Percentiles rank a stretch among this genome's conserved stretches.
Conservation (phyloP, 345 rosid species). For the Corchorus capsularis region DNA sequence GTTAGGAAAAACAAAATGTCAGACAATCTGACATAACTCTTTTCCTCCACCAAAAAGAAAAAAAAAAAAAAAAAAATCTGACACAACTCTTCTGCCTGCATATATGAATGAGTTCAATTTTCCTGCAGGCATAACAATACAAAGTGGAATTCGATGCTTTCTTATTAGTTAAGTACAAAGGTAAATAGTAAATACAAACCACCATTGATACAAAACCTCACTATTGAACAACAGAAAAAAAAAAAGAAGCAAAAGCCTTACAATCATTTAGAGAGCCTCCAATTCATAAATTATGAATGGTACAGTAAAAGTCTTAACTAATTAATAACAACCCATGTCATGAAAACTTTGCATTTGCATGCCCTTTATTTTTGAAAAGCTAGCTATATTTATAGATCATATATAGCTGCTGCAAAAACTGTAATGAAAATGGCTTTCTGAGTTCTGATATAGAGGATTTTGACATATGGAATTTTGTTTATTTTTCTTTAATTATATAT, state of each 20-base stretch:
- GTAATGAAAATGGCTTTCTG: neutral
- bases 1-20: slow-evolving; percentile 13
- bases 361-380: neutral
- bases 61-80: neutral
- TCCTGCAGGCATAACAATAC: slow-evolving; percentile 9
- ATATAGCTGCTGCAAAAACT: neutral
- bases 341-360: neutral
- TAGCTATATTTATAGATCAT: neutral
- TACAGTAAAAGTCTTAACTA: neutral
- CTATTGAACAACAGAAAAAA: too few species aligned
- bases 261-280: neutral
- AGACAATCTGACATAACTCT: slow-evolving; percentile 11
- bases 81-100: slow-evolving; percentile 2
- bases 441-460: neutral
- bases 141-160: slow-evolving; percentile 2
- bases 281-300: neutral
- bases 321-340: neutral
- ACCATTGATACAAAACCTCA: neutral
- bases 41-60: too few species aligned
- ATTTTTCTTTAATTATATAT: neutral
- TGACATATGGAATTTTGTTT: neutral
- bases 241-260: neutral
- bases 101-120: neutral
- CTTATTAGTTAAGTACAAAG: neutral
- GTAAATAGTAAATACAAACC: neutral